phyloP scores from a whole-genome alignment of 1,284 basidiomycete genomes.

The Neonothopanus nambi region DNA sequence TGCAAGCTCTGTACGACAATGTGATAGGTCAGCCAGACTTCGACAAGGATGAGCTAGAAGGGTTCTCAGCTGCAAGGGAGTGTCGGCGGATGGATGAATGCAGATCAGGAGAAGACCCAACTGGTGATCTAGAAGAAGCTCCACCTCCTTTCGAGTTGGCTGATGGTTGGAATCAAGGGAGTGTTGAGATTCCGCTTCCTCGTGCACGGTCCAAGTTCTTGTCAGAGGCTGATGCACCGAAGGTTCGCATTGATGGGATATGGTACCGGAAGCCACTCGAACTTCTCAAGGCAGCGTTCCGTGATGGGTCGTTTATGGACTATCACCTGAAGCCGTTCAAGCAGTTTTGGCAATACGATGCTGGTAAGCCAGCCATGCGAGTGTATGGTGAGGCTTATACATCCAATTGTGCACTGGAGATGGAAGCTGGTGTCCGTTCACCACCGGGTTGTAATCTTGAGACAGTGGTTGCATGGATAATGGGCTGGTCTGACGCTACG shows the following conservation, averaged over 20 bases:
- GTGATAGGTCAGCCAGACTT: conserved; percentile 5
- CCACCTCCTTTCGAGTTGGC: not conserved
- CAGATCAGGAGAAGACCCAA: not conserved
- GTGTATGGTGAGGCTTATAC: conserved; percentile 7
- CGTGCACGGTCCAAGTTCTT: not conserved
- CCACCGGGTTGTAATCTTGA: conserved; percentile 4
- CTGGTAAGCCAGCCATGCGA: not conserved
- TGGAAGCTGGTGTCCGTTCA: conserved; percentile 2
- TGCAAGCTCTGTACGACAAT: conserved; percentile 1
- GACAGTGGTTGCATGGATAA: conserved; percentile 4
- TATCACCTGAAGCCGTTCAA: conserved; percentile 7
- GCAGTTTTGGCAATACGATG: conserved; percentile 5
- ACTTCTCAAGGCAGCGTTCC: not conserved
- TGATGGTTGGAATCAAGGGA: not conserved
- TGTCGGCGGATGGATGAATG: not conserved
- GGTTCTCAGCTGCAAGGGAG: not conserved
- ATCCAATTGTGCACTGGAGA: conserved; percentile 1
- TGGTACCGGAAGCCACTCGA: not conserved
- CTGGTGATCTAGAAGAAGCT: not conserved
- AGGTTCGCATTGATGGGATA: not conserved
- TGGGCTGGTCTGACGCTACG: conserved; percentile 25
- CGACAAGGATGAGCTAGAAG: not conserved
- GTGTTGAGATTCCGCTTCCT: conserved; percentile 2
- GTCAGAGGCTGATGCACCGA: not conserved
- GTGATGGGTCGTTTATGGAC: not conserved